phyloP scores from a whole-genome alignment of 495 filamentous ascomycete species.

The Trichoderma parareesei region DNA sequence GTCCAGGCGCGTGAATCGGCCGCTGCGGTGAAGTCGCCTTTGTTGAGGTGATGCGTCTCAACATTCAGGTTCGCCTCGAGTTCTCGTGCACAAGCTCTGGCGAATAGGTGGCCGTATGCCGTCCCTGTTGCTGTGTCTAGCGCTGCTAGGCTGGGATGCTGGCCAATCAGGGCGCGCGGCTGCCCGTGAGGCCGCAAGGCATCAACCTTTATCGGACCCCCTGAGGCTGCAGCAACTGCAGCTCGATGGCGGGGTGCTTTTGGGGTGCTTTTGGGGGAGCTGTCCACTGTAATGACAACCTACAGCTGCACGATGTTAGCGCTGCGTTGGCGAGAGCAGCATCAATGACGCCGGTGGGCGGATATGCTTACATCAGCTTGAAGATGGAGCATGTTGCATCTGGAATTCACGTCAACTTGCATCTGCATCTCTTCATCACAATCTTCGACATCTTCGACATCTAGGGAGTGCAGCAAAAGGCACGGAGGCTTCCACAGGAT shows the following conservation, averaged over 20 bases:
- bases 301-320: background rate
- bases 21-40: background rate
- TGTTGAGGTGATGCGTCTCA: background rate
- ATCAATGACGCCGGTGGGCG: background rate
- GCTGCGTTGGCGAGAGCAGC: background rate
- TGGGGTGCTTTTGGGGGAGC: too few relatives aligned
- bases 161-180: conserved; percentile 1
- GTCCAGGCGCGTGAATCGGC: background rate
- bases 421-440: too few relatives aligned
- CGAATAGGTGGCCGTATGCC: conserved; percentile 9
- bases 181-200: conserved; percentile 6
- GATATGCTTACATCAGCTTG: background rate
- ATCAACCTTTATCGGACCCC: background rate
- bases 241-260: background rate
- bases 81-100: background rate
- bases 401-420: background rate
- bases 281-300: too few relatives aligned
- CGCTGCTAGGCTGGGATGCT: background rate
- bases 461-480: too few relatives aligned
- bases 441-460: too few relatives aligned
- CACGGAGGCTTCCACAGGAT: too few relatives aligned
- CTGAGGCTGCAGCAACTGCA: background rate
- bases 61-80: too few relatives aligned
- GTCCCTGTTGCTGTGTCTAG: background rate
- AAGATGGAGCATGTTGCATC: background rate